Conservation (phyloP, 177 flowering plant species). For the Telopea speciosissima region DNA sequence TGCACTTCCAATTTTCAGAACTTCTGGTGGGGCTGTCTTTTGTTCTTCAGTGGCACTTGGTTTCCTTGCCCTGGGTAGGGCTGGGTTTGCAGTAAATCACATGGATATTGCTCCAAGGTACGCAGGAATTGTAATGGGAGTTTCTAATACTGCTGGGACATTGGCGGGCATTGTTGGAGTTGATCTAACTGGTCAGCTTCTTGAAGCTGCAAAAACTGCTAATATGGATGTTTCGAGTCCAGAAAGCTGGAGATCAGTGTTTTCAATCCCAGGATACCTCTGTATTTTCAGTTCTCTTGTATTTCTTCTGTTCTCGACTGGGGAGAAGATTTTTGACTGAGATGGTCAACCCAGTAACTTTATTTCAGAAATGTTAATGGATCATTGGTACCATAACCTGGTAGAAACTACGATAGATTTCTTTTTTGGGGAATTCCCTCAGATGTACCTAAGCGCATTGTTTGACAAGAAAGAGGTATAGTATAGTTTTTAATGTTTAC, state of each 20-base stretch:
- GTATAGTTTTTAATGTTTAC: too few species aligned
- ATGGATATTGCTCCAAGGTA: slow-evolving; percentile 95
- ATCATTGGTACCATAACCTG: background rate
- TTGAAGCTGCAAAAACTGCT: slow-evolving; percentile 68
- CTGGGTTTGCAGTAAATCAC: slow-evolving; percentile 97
- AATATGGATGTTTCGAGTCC: slow-evolving; percentile 63
- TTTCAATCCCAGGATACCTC: slow-evolving; percentile 71
- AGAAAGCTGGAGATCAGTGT: slow-evolving; percentile 83
- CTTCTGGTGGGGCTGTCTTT: slow-evolving; percentile 64
- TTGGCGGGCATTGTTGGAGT: slow-evolving; percentile 90
- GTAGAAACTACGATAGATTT: background rate
- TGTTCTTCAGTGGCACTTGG: slow-evolving; percentile 92
- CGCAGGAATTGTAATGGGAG: slow-evolving; percentile 96
- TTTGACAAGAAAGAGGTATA: too few species aligned
- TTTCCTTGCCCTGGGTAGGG: slow-evolving; percentile 86
- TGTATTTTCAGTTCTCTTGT: slow-evolving; percentile 77
- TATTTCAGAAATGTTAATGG: background rate
- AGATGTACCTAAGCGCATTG: background rate
- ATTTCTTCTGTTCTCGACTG: slow-evolving; percentile 70
- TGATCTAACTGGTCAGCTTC: slow-evolving; percentile 76
- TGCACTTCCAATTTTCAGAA: slow-evolving; percentile 66
- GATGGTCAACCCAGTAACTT: background rate
- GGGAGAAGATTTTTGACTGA: slow-evolving; percentile 90
- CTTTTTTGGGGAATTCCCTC: background rate
- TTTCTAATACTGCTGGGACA: slow-evolving; percentile 90